Base-by-base conservation (phyloP, 345 rosid genomes). In the Salix brachista region DNA sequence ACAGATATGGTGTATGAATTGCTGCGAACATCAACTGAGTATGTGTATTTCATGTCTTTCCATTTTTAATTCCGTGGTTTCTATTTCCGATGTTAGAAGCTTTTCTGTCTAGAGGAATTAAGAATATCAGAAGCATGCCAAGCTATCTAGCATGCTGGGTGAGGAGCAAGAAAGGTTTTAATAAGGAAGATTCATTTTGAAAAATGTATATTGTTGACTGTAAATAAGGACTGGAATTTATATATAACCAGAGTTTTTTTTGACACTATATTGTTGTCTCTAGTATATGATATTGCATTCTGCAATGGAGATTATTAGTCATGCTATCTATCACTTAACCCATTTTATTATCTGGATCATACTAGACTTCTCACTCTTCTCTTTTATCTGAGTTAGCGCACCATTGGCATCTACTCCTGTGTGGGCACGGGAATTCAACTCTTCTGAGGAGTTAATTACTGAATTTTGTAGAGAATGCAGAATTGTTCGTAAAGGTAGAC, bases 391-490 rank as follows among this genome's bases (percentile, higher is more conserved):
- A 34, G 77, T 28, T 62, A 96, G 99, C 86, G 99, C 99, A 66
- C 98, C 99, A 7, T 76, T 96, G 86, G 80, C 91, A 65, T 94
- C 98, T 65, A 89, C 90, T 64, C 99, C 99, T 80, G 92, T 94
- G 42, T 96, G 99, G 99, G 97, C 91, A 28, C 90, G 93, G 17
- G 91, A 90, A 39, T 94, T 92, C 73, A 89, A 66, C 72, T 92
- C 98, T 75, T 83, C 97, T 3, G 97, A 96, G 83, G 98, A 96
- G 83, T 83, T 96, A 77, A 88, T 96, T 34, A 90, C 93, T 42
- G 98, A 96, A 80, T 96, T 96, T 83, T 89, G 94, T 80, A 89
- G 99, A 86, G 98, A 96, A 82, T 96, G 98, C 84, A 87, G 99
- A 86, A 87, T 96, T 78, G 99, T 96, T 84, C 98, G 94, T 19